These are phyloP conservation scores for Rubus idaeus DNA, from an alignment of 306 rosid genomes.

Conservation along the genomic window DNA sequence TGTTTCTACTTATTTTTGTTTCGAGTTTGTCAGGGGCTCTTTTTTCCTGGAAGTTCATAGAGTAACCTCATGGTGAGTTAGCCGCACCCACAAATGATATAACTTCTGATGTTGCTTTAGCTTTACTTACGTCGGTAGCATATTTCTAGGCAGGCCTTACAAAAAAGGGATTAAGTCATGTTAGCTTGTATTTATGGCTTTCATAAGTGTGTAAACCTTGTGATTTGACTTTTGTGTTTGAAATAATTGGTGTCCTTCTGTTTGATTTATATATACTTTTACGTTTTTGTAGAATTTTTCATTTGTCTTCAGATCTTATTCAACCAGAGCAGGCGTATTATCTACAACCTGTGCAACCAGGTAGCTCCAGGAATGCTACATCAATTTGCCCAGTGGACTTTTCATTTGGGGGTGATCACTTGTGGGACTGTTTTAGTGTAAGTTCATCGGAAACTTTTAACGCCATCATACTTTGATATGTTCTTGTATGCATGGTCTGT, in stretches of 20 bases:
- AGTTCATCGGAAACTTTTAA: conserved; percentile 41
- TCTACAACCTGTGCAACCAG: conserved; percentile 79
- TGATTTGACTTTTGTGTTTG: neutral
- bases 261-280: conserved; percentile 6
- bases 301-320: conserved; percentile 69
- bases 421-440: conserved; percentile 95
- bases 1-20: too few species aligned
- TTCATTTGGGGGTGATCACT: conserved; percentile 92
- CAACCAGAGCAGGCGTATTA: conserved; percentile 96
- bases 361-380: conserved; percentile 76
- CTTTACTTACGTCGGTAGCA: too few species aligned
- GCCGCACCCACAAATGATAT: too few species aligned
- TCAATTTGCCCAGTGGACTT: conserved; percentile 88
- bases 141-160: neutral
- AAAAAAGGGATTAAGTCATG: neutral
- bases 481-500: neutral
- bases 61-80: too few species aligned
- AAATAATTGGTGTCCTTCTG: neutral
- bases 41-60: too few species aligned
- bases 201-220: neutral
- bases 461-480: conserved; percentile 6
- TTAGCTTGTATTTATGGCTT: neutral
- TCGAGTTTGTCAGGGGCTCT: too few species aligned
- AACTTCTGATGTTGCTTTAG: too few species aligned
- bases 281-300: conserved; percentile 68